Conservation (phyloP, 2,329 filamentous ascomycete genomes). For the Alternaria longipes region DNA sequence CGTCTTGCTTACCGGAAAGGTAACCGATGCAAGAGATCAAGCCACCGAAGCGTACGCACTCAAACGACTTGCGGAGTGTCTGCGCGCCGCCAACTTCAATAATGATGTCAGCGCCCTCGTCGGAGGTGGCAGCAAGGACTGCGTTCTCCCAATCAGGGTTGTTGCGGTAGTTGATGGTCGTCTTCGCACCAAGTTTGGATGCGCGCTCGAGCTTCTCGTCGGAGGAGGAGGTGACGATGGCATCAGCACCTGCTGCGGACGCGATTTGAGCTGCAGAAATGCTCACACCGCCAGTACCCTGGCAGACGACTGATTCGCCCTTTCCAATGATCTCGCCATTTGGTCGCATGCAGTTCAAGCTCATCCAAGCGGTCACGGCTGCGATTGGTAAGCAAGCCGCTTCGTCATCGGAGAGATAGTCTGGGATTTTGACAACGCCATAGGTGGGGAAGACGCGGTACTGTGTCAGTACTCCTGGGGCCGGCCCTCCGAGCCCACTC, state of each 20-base stretch:
- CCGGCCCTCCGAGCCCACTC: constrained; percentile 68
- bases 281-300: constrained; percentile 57
- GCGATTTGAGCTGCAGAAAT: constrained; percentile 55
- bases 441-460: constrained; percentile 67
- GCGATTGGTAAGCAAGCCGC: constrained; percentile 69
- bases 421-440: constrained; percentile 66
- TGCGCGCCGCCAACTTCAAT: constrained; percentile 62
- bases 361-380: constrained; percentile 71
- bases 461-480: constrained; percentile 65
- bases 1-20: constrained; percentile 64
- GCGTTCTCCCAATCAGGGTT: constrained; percentile 68
- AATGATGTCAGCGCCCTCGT: constrained; percentile 58
- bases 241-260: constrained; percentile 53
- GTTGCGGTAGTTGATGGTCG: constrained; percentile 69
- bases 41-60: constrained; percentile 54
- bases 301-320: constrained; percentile 51
- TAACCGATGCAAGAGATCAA: constrained; percentile 56
- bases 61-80: constrained; percentile 58
- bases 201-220: constrained; percentile 64
- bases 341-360: constrained; percentile 68
- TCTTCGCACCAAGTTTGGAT: constrained; percentile 65
- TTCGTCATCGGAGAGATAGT: constrained; percentile 67
- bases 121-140: constrained; percentile 59
- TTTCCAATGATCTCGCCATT: constrained; percentile 60
- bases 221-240: constrained; percentile 68